Base-by-base conservation (phyloP, 2,329 filamentous ascomycete genomes). In the Ascochyta rabiei region DNA sequence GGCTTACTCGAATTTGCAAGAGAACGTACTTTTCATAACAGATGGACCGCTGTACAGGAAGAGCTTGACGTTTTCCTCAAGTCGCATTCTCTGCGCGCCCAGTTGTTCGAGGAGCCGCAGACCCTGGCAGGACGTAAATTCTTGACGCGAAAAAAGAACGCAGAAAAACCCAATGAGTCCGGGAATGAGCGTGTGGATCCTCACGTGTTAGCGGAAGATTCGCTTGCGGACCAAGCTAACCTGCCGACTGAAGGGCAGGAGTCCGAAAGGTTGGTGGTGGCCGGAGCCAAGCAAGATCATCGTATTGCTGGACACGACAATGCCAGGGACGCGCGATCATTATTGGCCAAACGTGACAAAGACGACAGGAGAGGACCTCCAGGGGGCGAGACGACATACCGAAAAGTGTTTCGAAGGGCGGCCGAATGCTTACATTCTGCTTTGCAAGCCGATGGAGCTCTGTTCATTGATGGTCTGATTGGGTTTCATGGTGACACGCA, bases 391-490 rank as follows among this genome's bases (percentile, higher is more conserved):
- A 62, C 61, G 16, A 51, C 50, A 3, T 62, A 64, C 43, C 53
- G 56, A 13, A 57, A 57, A 26, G 41, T 60, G 0, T 64, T 64
- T 41, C 43, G 49, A 40, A 56, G 53, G 26, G 60, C 62, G 9
- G 60, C 62, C 1, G 18, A 56, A 33, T 59, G 52, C 35, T 37
- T 64, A 21, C 53, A 48, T 18, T 30, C 35, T 37, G 60, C 54
- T 8, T 33, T 62, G 10, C 23, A 58, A 28, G 48, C 50, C n/a
- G 60, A 62, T 33, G 55, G 60, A n/a, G 60, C 59, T 4, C 2
- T 60, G 12, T 64, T 66, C 31, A 19, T 53, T 10, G 61, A 64
- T 39, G 61, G 62, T 15, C 38, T 63, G 6, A 46, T 61, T 23
- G 61, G 59, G 1, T 58, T 48, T 12, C 59, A 66, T 34, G 61